phyloP scores from a whole-genome alignment of 2,329 filamentous ascomycete species.

The Sclerotinia sclerotiorum region DNA sequence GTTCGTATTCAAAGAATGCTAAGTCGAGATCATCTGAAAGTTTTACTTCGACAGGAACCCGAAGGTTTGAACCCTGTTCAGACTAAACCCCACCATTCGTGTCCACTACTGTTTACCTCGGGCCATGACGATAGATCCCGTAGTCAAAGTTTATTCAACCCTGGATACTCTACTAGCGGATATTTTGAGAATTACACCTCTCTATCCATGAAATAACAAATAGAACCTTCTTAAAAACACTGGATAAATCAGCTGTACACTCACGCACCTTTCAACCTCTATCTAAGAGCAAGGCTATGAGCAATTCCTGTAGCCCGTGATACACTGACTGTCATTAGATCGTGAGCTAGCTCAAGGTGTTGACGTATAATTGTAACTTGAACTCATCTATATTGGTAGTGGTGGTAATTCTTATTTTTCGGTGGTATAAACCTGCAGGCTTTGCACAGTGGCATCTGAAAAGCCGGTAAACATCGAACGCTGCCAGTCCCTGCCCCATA shows the following conservation, averaged over 20 bases:
- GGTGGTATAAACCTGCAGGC: background rate
- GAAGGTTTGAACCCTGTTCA: background rate
- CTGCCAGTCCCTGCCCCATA: background rate
- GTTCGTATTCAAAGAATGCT: background rate
- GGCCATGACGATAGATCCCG: background rate
- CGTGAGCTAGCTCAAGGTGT: background rate
- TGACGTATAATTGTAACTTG: background rate
- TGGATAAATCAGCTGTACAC: background rate
- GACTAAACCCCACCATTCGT: background rate
- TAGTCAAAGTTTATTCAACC: background rate
- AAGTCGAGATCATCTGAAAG: background rate
- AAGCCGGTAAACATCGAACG: background rate
- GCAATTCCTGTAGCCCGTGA: background rate
- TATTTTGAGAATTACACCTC: background rate
- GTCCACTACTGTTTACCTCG: background rate
- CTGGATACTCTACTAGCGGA: background rate
- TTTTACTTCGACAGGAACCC: background rate
- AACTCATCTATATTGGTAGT: background rate
- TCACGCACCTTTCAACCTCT: slow-evolving; percentile 2
- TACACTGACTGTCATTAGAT: background rate
- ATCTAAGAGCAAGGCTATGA: slow-evolving; percentile 9
- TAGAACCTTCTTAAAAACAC: background rate
- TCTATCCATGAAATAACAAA: slow-evolving; percentile 1
- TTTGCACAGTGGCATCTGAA: background rate
- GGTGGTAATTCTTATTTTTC: background rate